Conservation (phyloP, 2,329 filamentous ascomycete genomes). For the Aureobasidium namibiae region DNA sequence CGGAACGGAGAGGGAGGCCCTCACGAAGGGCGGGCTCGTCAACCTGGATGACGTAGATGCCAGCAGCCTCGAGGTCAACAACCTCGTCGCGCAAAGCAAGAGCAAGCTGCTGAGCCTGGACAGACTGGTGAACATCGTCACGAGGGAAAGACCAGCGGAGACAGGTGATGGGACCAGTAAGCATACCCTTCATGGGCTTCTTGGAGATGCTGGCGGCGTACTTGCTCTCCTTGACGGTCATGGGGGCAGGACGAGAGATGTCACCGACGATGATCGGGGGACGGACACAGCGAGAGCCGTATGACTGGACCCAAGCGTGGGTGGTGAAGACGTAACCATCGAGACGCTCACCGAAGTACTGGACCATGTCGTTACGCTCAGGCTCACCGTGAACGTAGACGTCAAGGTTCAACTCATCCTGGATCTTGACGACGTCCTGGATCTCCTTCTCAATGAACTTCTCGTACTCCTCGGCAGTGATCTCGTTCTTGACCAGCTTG, state of each 20-base stretch:
- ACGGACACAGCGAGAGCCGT: slow-evolving; percentile 96
- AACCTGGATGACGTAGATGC: slow-evolving; percentile 96
- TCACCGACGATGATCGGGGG: slow-evolving; percentile 98
- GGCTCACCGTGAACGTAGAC: slow-evolving; percentile 98
- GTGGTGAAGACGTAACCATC: slow-evolving; percentile 98
- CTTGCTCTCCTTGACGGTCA: slow-evolving; percentile 99
- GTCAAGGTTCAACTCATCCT: slow-evolving; percentile 95
- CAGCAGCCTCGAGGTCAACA: slow-evolving; percentile 92
- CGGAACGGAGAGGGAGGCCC: slow-evolving; percentile 91
- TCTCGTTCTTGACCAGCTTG: slow-evolving; percentile 99
- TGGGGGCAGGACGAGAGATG: slow-evolving; percentile 90
- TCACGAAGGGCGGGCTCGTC: slow-evolving; percentile 98
- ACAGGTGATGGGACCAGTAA: slow-evolving; percentile 98
- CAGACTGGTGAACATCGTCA: slow-evolving; percentile 98
- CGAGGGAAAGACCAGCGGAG: slow-evolving; percentile 99
- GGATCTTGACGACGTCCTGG: slow-evolving; percentile 85
- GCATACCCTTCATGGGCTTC: slow-evolving; percentile 99
- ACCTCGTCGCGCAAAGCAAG: slow-evolving; percentile 98
- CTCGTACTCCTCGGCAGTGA: slow-evolving; percentile 86
- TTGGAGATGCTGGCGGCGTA: slow-evolving; percentile 92
- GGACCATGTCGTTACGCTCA: slow-evolving; percentile 99
- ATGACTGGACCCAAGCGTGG: slow-evolving; percentile 97
- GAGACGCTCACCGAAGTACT: slow-evolving; percentile 98
- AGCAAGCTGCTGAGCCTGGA: slow-evolving; percentile 97
- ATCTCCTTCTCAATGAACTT: slow-evolving; percentile 99